Evolutionary conservation across 1,284 basidiomycete species (phyloP), one percentile per base, ranked within the genome.

Genomic region (Athelia sp.): DNA sequence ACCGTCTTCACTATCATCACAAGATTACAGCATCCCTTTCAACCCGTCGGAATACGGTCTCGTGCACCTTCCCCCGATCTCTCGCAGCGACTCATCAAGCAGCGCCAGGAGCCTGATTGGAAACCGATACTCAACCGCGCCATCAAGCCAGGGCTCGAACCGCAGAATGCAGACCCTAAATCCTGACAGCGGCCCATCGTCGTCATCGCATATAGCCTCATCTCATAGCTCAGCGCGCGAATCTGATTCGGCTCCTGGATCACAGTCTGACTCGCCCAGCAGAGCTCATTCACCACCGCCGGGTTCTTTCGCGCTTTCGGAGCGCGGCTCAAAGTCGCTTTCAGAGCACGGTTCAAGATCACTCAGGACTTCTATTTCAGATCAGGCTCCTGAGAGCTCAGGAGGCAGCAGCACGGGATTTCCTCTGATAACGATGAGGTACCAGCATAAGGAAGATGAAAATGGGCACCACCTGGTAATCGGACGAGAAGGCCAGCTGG

Each of bases 391-490:
- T 2, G 24, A 43, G 46, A 32, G 15, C 36, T 45, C 36, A 51
- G 47, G 26, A 45, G 51, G 19, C 43, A 32, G n/a, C n/a, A n/a
- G 14, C 15, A 8, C 58, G 9, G 60, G 60, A 6, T 56, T 55
- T 31, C 70, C 68, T 4, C 64, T 75, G 35, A 68, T 85, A 46
- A 84, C 83, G 1, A 69, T 82, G 50, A 71, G 85, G 17, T 91
- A 90, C 61, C 73, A 85, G 60, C 82, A 92, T 60, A 67, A 78
- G 9, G 69, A 82, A 54, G 83, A 87, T 45, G 80, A 78, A 19
- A 71, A 90, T 53, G 90, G 90, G 0, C 75, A 88, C 58, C 85
- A 91, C 62, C 73, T 92, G 40, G 74, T 93, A 4, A 68, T 84
- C 8, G 90, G 90, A 0, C 66, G 87, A 9, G 87, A 90, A 58